phyloP scores from a whole-genome alignment of 768 basidiomycete genomes.

The Lentinula guzmanii region DNA sequence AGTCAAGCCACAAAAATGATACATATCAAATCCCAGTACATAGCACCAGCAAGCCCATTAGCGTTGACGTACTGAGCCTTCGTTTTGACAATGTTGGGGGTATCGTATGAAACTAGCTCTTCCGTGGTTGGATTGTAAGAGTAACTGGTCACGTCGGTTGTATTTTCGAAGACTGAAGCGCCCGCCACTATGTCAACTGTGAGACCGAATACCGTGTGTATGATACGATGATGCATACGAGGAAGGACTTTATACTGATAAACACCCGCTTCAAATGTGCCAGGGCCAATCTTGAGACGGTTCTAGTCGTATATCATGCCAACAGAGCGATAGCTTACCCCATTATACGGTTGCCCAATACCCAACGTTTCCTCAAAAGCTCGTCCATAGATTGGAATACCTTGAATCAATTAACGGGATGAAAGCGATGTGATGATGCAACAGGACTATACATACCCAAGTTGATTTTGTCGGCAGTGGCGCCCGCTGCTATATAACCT shows the following conservation, averaged over 20 bases:
- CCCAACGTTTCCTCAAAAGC: conserved; percentile 68
- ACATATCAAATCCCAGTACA: conserved; percentile 63
- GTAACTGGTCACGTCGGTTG: conserved; percentile 66
- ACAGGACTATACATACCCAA: conserved; percentile 37
- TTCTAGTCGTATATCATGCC: not conserved
- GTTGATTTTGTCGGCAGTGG: conserved; percentile 58
- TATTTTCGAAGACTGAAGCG: conserved; percentile 60
- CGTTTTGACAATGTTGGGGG: conserved; percentile 54
- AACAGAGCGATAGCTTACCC: conserved; percentile 32
- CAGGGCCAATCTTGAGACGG: conserved; percentile 53
- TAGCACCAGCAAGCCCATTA: conserved; percentile 58
- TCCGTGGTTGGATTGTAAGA: conserved; percentile 63
- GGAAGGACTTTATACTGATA: conserved; percentile 78
- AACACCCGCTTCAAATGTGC: conserved; percentile 62
- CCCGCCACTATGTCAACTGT: conserved; percentile 31
- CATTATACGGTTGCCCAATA: conserved; percentile 61
- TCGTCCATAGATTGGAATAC: conserved; percentile 78
- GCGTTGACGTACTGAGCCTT: conserved; percentile 66
- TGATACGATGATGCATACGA: conserved; percentile 22
- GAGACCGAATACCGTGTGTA: not conserved
- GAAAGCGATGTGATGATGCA: not conserved
- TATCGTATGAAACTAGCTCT: conserved; percentile 76
- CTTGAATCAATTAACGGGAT: conserved; percentile 18
- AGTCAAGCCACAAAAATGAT: not conserved
- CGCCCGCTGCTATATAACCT: conserved; percentile 55